Percentiles rank a stretch among this genome's conserved stretches.
phyloP scores from a whole-genome alignment of 805 yeast genomes.

The Candida qinlingensis region DNA sequence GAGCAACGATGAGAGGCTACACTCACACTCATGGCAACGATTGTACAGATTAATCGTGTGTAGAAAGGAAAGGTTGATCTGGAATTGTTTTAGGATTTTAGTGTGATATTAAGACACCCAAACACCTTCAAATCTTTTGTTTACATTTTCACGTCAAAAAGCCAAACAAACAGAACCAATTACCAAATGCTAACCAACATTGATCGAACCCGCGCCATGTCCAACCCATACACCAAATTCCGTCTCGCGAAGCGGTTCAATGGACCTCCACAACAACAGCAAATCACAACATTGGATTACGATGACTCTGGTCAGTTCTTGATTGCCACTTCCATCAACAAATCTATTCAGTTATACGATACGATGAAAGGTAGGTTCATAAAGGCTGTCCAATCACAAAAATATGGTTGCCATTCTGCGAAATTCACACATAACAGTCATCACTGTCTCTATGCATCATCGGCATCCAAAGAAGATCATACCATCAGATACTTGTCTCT shows the following conservation, averaged over 20 bases:
- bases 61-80: neutral
- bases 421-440: slow-evolving; percentile 71
- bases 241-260: slow-evolving; percentile 45
- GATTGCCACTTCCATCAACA: slow-evolving; percentile 74
- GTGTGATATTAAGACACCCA: neutral
- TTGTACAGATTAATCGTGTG: no score
- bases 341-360: slow-evolving; percentile 80
- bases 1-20: neutral
- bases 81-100: neutral
- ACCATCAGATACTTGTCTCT: slow-evolving; percentile 71
- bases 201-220: neutral
- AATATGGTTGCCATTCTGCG: slow-evolving; percentile 88
- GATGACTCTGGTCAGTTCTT: slow-evolving; percentile 80
- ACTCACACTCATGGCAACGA: slow-evolving; percentile 4
- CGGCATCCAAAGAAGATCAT: slow-evolving; percentile 61
- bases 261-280: slow-evolving; percentile 23
- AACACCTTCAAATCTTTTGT: slow-evolving; percentile 1
- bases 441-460: slow-evolving; percentile 78
- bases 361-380: slow-evolving; percentile 58
- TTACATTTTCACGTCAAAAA: neutral
- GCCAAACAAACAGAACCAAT: no score
- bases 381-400: slow-evolving; percentile 73
- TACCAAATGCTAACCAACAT: no score
- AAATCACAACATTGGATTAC: slow-evolving; percentile 65
- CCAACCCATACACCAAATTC: slow-evolving; percentile 18